Evolutionary conservation across 2,329 filamentous ascomycete species (phyloP), one percentile per base, ranked within the genome.

Genomic region (Fusarium sp.): DNA sequence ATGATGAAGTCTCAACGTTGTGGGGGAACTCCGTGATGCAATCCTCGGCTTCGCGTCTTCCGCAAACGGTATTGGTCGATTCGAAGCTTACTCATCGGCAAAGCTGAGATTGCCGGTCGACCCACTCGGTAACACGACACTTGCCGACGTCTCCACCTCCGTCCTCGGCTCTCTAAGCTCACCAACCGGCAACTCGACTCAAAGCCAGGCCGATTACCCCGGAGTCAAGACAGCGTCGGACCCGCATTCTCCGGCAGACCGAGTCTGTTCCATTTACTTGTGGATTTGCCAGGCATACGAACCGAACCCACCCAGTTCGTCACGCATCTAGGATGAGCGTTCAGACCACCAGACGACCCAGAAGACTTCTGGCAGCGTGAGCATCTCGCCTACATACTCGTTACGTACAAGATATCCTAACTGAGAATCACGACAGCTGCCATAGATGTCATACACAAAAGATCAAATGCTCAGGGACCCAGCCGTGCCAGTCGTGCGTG

Each of bases 361-460:
- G 63, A 61, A 68, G 78, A 65, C 68, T 79, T 20, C 57, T 79
- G 25, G 78, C 78, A 69, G 78, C 78, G 77, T 79, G 60, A 74
- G 75, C 70, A 43, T 6, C 38, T 40, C 14, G 22, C 30, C 12
- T 17, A 9, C 27, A 30, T 2, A 30, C 27, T 30, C 7, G 27
- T 47, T 47, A 47, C 4, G 35, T 61, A 14, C 20, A 8, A 22
- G 25, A 45, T 20, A 20, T 27, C 7, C 71, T 73, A 47, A 73
- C 38, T 40, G 57, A 15, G 20, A 38, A 22, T 35, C 20, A 8
- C 2, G 10, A 11, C 30, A 80, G 78, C 6, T 86, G 85, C 56
- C 82, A 84, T 70, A 77, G 84, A 69, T 86, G 85, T 59, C 85
- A 86, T 76, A 71, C 80, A 0, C 85, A 86, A 33, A 86, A 87